Evolutionary conservation across 148 eudicot species (phyloP), one percentile per base, ranked within the genome.

Genomic region (Vaccinium myrtillus): DNA sequence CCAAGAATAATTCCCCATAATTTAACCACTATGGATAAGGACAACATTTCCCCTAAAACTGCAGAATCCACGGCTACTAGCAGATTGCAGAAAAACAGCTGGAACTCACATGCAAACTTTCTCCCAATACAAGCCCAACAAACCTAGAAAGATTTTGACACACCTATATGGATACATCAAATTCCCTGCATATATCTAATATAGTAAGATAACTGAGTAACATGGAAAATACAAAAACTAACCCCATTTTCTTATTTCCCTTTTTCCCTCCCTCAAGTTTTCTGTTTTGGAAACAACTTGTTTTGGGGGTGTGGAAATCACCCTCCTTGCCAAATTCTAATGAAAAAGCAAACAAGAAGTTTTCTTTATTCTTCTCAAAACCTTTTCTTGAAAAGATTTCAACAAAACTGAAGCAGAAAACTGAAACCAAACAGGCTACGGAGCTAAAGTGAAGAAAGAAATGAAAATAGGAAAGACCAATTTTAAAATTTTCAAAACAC

Each of bases 1-100:
- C 53, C 23, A 25, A 8, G 21, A 61, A 32, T 9, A 61, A 83
- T 43, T 23, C 55, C 65, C 32, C 61, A 59, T 21, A 53, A 55
- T 73, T 25, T 80, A 80, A 43, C 39, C 83, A 71, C 73, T 43
- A 48, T 46, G 78, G 77, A 85, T 15, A 79, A 54, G 58, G 82
- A 85, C 80, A 74, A 8, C 58, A 82, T 58, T 36, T 51, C 71
- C 67, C 59, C 25, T 19, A 79, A 19, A 53, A 54, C 81, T 14
- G 30, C 25, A 51, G 69, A 70, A 54, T 36, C 82, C 7, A 70
- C 54, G 79, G 69, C 70, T 65, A 67, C 14, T 2, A 70, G 71
- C 55, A 84, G 69, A 61, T 79, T 51, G 43, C 53, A 23, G 14
- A 69, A 53, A 46, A 36, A 79, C 65, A 36, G 43, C n/a, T 27